A percentile compares a stretch with the other conserved stretches of the same genome.
These are phyloP conservation scores for Ophiocordyceps camponoti-saundersi DNA, from an alignment of 2,329 filamentous ascomycete genomes.

Conservation along the genomic window DNA sequence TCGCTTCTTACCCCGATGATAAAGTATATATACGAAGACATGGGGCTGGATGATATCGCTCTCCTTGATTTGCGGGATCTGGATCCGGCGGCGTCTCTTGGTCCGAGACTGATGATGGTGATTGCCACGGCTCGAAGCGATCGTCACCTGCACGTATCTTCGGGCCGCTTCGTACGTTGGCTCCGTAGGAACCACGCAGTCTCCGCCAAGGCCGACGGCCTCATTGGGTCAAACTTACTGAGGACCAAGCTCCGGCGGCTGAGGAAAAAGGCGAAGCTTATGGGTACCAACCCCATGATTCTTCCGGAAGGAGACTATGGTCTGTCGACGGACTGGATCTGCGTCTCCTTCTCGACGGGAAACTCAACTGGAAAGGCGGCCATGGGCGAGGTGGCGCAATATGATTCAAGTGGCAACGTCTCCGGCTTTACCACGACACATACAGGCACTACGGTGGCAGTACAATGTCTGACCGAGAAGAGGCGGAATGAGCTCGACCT, in stretches of 20 bases:
- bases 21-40: slow-evolving; percentile 63
- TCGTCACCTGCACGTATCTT: slow-evolving; percentile 81
- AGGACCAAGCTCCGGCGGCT: slow-evolving; percentile 73
- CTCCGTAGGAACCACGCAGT: slow-evolving; percentile 57
- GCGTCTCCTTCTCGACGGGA: slow-evolving; percentile 68
- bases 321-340: slow-evolving; percentile 88
- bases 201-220: slow-evolving; percentile 64
- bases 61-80: slow-evolving; percentile 71
- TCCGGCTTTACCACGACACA: slow-evolving; percentile 56
- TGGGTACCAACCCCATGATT: slow-evolving; percentile 54
- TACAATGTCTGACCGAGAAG: slow-evolving; percentile 40
- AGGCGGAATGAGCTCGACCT: slow-evolving; percentile 34
- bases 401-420: slow-evolving; percentile 37
- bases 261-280: slow-evolving; percentile 62
- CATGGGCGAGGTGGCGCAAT: slow-evolving; percentile 22
- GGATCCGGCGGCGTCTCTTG: slow-evolving; percentile 74
- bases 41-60: slow-evolving; percentile 68
- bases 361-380: slow-evolving; percentile 50
- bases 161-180: slow-evolving; percentile 80
- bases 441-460: slow-evolving; percentile 33
- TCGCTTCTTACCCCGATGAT: slow-evolving; percentile 55
- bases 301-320: slow-evolving; percentile 60
- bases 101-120: slow-evolving; percentile 80
- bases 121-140: slow-evolving; percentile 83
- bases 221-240: slow-evolving; percentile 79